A percentile compares a stretch with the other conserved stretches of the same genome.
Conservation (phyloP, 495 filamentous ascomycete genomes). For the Tuber magnatum region DNA sequence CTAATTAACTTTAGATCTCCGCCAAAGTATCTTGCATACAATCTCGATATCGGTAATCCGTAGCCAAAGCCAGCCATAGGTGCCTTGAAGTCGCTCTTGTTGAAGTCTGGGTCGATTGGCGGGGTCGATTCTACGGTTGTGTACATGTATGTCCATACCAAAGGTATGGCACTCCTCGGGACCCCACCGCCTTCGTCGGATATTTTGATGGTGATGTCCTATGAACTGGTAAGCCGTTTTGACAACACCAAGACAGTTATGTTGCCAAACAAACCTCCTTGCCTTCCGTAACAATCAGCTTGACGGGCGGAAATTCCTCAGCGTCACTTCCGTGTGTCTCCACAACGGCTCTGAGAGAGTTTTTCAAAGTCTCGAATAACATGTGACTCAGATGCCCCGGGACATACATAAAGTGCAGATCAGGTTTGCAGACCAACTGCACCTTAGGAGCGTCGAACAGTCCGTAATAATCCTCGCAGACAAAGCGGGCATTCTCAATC, state of each 20-base stretch:
- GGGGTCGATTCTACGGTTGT: slow-evolving; percentile 95
- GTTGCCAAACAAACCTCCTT: slow-evolving; percentile 53
- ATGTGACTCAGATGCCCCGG: slow-evolving; percentile 96
- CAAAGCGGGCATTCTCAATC: slow-evolving; percentile 95
- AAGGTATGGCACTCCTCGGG: slow-evolving; percentile 77
- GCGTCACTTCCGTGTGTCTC: slow-evolving; percentile 92
- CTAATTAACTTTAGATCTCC: slow-evolving; percentile 96
- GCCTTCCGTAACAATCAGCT: slow-evolving; percentile 93
- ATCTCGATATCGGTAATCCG: slow-evolving; percentile 80
- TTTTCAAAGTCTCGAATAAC: slow-evolving; percentile 98
- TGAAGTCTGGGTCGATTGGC: slow-evolving; percentile 90
- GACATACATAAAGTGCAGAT: slow-evolving; percentile 98
- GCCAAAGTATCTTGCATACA: slow-evolving; percentile 96
- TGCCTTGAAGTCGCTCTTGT: slow-evolving; percentile 98
- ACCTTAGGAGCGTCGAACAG: slow-evolving; percentile 95
- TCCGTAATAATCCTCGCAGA: slow-evolving; percentile 98
- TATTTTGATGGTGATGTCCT: slow-evolving; percentile 95
- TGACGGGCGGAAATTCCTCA: slow-evolving; percentile 90
- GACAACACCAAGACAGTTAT: not conserved
- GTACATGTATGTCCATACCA: slow-evolving; percentile 99
- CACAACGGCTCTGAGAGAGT: slow-evolving; percentile 91
- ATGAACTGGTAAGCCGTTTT: slow-evolving; percentile 11
- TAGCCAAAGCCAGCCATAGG: slow-evolving; percentile 99
- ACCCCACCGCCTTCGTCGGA: slow-evolving; percentile 96
- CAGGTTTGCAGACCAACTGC: slow-evolving; percentile 86